phyloP scores from a whole-genome alignment of 345 rosid genomes.

The Murraya koenigii region DNA sequence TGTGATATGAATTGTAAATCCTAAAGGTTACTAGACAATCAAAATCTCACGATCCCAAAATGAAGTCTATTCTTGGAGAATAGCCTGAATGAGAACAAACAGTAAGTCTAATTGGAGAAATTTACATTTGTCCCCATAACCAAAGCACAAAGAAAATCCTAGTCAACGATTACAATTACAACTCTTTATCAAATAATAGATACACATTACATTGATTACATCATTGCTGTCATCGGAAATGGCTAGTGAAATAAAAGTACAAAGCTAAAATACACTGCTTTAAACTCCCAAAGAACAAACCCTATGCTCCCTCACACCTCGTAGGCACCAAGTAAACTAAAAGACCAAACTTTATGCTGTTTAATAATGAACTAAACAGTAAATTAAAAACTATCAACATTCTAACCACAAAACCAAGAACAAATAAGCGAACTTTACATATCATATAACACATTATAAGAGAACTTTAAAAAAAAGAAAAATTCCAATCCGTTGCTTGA shows the following conservation, averaged over 20 bases:
- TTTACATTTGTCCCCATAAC: background rate
- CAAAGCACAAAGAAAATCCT: background rate
- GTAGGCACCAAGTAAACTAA: background rate
- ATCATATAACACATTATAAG: too few species aligned
- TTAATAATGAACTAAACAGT: background rate
- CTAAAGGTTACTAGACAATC: background rate
- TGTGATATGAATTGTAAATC: background rate
- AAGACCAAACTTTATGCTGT: background rate
- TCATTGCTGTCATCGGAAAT: background rate
- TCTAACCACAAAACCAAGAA: background rate
- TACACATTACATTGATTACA: background rate
- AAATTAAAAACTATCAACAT: background rate
- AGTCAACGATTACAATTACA: background rate
- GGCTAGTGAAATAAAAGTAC: background rate
- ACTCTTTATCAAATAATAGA: background rate
- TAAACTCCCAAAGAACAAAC: background rate
- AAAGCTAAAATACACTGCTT: background rate
- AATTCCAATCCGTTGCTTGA: background rate
- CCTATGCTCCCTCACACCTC: background rate
- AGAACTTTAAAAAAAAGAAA: too few species aligned
- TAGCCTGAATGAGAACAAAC: background rate
- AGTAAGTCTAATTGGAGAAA: background rate
- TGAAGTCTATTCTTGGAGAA: background rate
- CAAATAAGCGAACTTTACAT: background rate
- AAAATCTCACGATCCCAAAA: background rate